Conservation (phyloP, 2,329 filamentous ascomycete species). For the Aspergillus clavatus region DNA sequence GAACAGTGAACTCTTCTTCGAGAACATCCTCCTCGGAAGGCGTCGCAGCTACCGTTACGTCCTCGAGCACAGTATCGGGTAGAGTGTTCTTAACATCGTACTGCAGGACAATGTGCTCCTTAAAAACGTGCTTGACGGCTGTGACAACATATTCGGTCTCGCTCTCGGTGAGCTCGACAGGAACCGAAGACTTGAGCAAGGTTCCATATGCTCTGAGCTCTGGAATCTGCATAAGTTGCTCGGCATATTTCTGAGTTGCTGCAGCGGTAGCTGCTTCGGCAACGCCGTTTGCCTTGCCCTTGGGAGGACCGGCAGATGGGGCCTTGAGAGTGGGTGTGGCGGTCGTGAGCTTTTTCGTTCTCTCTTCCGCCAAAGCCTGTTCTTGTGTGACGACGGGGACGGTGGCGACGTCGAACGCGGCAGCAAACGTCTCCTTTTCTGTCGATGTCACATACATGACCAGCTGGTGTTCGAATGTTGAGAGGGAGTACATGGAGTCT, state of each 20-base stretch:
- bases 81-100: constrained; percentile 98
- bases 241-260: constrained; percentile 79
- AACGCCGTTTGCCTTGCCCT: constrained; percentile 61
- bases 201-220: constrained; percentile 86
- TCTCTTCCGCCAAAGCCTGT: constrained; percentile 91
- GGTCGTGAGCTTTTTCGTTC: constrained; percentile 93
- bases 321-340: constrained; percentile 91
- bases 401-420: constrained; percentile 82
- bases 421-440: constrained; percentile 76
- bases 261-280: constrained; percentile 75
- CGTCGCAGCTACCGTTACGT: constrained; percentile 76
- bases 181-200: constrained; percentile 82
- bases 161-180: constrained; percentile 88
- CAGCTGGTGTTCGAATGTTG: constrained; percentile 92
- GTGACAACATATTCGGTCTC: constrained; percentile 96
- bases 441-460: constrained; percentile 96
- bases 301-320: constrained; percentile 72
- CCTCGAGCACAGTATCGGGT: constrained; percentile 81
- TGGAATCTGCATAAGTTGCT: constrained; percentile 81
- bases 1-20: constrained; percentile 88
- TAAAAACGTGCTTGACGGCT: constrained; percentile 95
- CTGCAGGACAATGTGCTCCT: constrained; percentile 90
- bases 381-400: constrained; percentile 93
- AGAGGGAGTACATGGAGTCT: constrained; percentile 94
- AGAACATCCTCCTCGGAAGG: constrained; percentile 71